Evolutionary conservation across 352 stramenopile genomes (phyloP).

Genomic region (Globisporangium sylvaticum): DNA sequence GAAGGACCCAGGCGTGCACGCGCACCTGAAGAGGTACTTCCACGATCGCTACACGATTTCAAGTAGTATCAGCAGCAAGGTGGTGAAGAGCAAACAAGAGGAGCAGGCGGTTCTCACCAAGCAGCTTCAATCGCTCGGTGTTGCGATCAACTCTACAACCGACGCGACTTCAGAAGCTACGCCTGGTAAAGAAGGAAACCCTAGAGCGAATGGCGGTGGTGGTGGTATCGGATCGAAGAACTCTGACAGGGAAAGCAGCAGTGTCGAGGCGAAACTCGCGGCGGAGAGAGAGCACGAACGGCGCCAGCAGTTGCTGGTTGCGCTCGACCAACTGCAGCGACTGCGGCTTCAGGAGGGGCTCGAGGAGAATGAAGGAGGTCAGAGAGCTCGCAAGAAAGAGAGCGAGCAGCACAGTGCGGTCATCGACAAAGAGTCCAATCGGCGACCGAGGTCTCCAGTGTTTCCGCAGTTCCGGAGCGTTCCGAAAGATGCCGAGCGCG

Average conservation of each 20-base stretch:
- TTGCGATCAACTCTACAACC: conserved; percentile 4
- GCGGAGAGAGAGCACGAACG: conserved; percentile 30
- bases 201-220: not conserved
- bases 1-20: conserved; percentile 15
- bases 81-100: not conserved
- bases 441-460: not conserved
- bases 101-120: conserved; percentile 23
- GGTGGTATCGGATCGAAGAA: not conserved
- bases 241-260: not conserved
- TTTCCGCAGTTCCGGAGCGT: conserved; percentile 1
- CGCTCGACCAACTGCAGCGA: conserved; percentile 39
- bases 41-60: conserved; percentile 19
- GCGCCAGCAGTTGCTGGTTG: conserved; percentile 37
- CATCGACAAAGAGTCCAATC: not conserved
- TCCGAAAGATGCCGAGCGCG: not conserved
- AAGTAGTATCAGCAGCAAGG: not conserved
- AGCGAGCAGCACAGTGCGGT: not conserved
- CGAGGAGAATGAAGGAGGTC: not conserved
- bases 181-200: not conserved
- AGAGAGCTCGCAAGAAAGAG: not conserved
- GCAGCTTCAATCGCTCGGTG: conserved; percentile 25
- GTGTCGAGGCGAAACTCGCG: conserved; percentile 17
- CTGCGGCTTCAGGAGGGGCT: conserved; percentile 23
- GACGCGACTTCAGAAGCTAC: no score
- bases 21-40: conserved; percentile 37